Evolutionary conservation across 2,329 filamentous ascomycete genomes (phyloP), one percentile per base, ranked within the genome.

Genomic region (Zymoseptoria pseudotritici): DNA sequence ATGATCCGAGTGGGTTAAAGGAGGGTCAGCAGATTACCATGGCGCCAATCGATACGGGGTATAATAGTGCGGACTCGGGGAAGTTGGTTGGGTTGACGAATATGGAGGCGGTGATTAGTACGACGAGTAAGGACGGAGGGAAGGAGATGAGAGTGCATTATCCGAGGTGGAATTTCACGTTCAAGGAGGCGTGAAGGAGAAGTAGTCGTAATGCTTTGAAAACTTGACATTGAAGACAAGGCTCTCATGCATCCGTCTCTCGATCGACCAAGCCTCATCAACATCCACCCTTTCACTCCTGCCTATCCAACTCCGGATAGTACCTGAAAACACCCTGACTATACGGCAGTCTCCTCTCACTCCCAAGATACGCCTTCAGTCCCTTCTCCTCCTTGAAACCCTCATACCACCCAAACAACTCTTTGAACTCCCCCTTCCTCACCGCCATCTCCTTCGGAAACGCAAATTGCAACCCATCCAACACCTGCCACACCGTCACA

Each of bases 241-340:
- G 50, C 22, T 31, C 1, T 22, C 22, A 36, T 24, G 22, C 2
- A 24, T 24, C 22, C 20, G 17, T 53, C 20, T 55, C 13, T 50
- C 17, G 8, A 20, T 52, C 55, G 31, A 36, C 24, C 22, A 9
- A 24, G 6, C 11, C 6, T 56, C 31, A 56, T 22, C 36, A 17
- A 11, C 36, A 10, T 17, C 11, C 36, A 42, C 6, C 10, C 17
- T 24, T 13, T 13, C 55, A 50, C 56, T 57, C 77, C 62, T 79
- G 74, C 60, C 78, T 71, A 61, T 92, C 89, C 55, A 93, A 73
- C 76, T 92, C 89, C 2, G 84, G 80, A 69, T 93, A 92, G 67
- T 89, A 77, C 42, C 89, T 80, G 71, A 85, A 93, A 51, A 93
- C 81, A 1, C 89, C 88, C 62, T 80, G 74, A 0, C 78, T 76